Evolutionary conservation across 1,284 basidiomycete genomes (phyloP).

Genomic region (Cryptococcus amylolentus): DNA sequence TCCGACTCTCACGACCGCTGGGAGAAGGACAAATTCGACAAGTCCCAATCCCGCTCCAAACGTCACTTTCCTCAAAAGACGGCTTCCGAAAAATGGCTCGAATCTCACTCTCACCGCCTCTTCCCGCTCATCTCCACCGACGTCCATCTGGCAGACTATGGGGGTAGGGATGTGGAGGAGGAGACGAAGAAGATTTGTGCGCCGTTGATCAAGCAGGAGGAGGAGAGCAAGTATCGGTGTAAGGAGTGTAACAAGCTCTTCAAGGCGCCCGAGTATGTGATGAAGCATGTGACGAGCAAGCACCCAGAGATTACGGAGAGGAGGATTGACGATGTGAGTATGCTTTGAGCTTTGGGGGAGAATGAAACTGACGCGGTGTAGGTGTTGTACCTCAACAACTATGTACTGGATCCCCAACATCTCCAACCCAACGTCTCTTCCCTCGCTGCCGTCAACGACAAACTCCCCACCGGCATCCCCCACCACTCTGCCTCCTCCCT

Average conservation of each 20-base stretch:
- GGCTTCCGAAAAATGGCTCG: constrained; percentile 78
- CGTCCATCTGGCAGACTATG: constrained; percentile 60
- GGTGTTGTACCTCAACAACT: constrained; percentile 87
- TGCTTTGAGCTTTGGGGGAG: background rate
- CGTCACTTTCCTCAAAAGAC: constrained; percentile 28
- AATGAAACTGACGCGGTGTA: constrained; percentile 38
- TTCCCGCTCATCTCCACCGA: constrained; percentile 19
- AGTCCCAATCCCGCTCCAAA: background rate
- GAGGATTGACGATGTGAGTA: constrained; percentile 46
- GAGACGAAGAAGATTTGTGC: constrained; percentile 74
- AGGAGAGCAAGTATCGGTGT: constrained; percentile 90
- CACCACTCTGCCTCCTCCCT: background rate
- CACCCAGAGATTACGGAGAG: constrained; percentile 68
- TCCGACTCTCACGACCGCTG: background rate
- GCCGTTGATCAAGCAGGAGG: constrained; percentile 83
- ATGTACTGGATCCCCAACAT: constrained; percentile 85
- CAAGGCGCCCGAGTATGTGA: constrained; percentile 89
- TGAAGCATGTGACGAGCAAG: constrained; percentile 89
- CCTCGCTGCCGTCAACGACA: constrained; percentile 47
- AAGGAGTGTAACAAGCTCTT: constrained; percentile 92
- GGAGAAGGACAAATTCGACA: constrained; percentile 3
- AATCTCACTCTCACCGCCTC: constrained; percentile 62
- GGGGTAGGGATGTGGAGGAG: constrained; percentile 85
- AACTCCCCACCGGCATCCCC: constrained; percentile 10
- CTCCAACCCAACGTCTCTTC: constrained; percentile 62